phyloP scores from a whole-genome alignment of 495 filamentous ascomycete species.

The Aspergillus coremiiformis region DNA sequence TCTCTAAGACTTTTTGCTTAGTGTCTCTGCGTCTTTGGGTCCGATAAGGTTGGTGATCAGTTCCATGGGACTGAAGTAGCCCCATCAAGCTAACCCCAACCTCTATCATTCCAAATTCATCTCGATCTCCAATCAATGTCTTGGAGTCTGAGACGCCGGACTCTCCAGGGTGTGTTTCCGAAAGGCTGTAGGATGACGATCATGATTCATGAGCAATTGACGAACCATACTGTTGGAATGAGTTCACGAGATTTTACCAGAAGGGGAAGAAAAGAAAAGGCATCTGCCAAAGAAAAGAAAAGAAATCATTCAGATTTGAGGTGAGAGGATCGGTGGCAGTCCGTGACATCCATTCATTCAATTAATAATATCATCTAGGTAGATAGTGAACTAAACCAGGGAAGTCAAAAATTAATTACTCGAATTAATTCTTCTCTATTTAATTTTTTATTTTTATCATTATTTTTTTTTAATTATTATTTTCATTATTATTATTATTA shows the following conservation, averaged over 20 bases:
- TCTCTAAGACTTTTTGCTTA: background rate
- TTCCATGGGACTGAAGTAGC: conserved; percentile 8
- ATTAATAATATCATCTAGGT: too few relatives aligned
- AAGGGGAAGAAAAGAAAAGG: background rate
- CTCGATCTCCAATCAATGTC: background rate
- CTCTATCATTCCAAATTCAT: conserved; percentile 13
- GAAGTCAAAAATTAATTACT: too few relatives aligned
- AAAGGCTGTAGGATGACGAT: background rate
- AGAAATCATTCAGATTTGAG: background rate
- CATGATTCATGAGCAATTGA: background rate
- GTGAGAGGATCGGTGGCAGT: background rate
- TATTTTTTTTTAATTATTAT: background rate
- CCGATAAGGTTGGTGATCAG: conserved; percentile 20
- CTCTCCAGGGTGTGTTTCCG: background rate
- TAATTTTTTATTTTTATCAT: too few relatives aligned
- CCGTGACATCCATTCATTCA: background rate
- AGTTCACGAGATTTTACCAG: background rate
- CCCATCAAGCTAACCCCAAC: background rate
- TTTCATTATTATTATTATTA: background rate
- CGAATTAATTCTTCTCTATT: too few relatives aligned
- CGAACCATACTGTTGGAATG: conserved; percentile 1
- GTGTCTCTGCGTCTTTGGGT: background rate
- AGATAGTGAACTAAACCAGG: too few relatives aligned
- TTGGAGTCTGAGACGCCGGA: background rate
- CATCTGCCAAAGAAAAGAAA: background rate